These are phyloP conservation scores for Aphanomyces astaci DNA, from an alignment of 352 stramenopile genomes.

Conservation along the genomic window DNA sequence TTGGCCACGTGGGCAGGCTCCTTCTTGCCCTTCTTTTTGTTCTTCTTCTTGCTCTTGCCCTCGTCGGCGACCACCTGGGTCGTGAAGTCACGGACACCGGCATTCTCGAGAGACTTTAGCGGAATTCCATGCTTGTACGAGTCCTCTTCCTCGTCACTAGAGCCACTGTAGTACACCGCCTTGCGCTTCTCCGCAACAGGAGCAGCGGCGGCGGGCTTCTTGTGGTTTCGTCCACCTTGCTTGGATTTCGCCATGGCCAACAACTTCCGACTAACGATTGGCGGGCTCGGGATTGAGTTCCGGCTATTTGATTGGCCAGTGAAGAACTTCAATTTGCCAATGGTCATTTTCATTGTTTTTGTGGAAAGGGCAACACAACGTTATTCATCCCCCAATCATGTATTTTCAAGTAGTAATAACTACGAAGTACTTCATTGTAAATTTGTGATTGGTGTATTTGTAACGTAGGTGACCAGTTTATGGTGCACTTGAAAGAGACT, in stretches of 20 bases:
- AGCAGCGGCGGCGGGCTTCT: neutral
- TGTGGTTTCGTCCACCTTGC: neutral
- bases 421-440: no score
- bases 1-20: constrained; percentile 39
- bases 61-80: constrained; percentile 27
- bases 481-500: no score
- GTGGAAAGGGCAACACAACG: no score
- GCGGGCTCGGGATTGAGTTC: neutral
- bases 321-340: neutral
- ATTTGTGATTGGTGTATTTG: neutral
- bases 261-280: constrained; percentile 20
- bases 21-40: constrained; percentile 26
- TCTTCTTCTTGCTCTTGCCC: constrained; percentile 31
- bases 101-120: constrained; percentile 57
- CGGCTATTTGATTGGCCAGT: neutral
- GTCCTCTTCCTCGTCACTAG: constrained; percentile 13
- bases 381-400: no score
- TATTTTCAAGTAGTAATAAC: no score
- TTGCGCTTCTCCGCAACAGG: neutral
- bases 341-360: no score
- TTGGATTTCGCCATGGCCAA: constrained; percentile 18
- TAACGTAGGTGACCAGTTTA: no score
- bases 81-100: constrained; percentile 51
- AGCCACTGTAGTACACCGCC: constrained; percentile 18
- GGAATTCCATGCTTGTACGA: constrained; percentile 29